Conservation (phyloP, 176 grass and related monocot species). For the Carex littledalei region DNA sequence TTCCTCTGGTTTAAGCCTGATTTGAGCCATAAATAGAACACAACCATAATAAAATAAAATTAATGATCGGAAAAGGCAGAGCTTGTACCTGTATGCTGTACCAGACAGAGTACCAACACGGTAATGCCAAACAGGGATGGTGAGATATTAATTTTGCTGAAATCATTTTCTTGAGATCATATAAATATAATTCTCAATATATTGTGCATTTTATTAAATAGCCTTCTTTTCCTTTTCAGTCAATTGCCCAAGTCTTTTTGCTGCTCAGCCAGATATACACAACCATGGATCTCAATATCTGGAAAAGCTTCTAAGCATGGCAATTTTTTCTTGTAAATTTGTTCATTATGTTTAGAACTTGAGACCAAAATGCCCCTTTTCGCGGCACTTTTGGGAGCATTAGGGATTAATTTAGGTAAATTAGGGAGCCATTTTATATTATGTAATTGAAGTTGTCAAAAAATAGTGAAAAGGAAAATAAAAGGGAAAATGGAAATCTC, state of each 20-base stretch:
- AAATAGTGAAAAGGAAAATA: neutral
- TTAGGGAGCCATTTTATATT: neutral
- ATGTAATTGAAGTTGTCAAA: constrained; percentile 10
- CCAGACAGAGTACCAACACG: neutral
- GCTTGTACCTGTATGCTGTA: neutral
- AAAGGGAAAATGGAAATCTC: neutral
- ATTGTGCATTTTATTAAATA: neutral
- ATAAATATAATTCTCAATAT: neutral
- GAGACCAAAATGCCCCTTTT: constrained; percentile 1
- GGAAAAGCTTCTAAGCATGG: neutral
- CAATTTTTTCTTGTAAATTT: constrained; percentile 16
- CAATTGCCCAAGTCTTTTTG: neutral
- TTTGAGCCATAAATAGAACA: neutral
- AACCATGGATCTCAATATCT: neutral
- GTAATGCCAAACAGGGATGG: too few relatives aligned
- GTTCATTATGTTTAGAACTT: constrained; percentile 4
- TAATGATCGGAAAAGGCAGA: neutral
- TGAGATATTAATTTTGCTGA: neutral
- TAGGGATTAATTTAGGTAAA: constrained; percentile 15
- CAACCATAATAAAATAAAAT: neutral
- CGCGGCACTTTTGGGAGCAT: neutral
- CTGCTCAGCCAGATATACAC: neutral
- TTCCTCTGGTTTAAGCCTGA: neutral
- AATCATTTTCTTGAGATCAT: neutral
- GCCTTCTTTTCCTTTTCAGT: neutral